Evolutionary conservation across 805 yeast species (phyloP).

Genomic region (Saccharomycopsis sp.): DNA sequence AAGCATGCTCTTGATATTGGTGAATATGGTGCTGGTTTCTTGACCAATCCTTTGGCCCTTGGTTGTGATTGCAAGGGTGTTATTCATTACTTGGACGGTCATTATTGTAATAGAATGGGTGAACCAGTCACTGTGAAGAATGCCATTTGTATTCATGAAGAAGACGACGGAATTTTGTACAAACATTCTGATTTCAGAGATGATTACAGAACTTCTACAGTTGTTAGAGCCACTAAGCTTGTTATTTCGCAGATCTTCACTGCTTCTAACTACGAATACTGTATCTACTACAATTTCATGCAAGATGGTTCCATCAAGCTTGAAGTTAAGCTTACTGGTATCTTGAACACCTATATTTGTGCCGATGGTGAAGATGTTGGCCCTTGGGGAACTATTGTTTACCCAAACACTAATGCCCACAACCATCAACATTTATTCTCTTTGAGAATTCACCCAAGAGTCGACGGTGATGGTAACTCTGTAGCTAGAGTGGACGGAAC

Average conservation of each 20-base stretch:
- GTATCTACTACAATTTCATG: conserved; percentile 75
- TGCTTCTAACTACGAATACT: conserved; percentile 82
- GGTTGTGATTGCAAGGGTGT: conserved; percentile 88
- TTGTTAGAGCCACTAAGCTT: conserved; percentile 68
- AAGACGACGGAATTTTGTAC: conserved; percentile 72
- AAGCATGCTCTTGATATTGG: conserved; percentile 85
- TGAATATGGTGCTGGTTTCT: conserved; percentile 82
- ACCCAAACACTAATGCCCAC: conserved; percentile 77
- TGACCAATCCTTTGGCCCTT: conserved; percentile 70
- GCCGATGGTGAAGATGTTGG: conserved; percentile 60
- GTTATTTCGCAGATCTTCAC: conserved; percentile 77
- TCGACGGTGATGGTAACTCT: conserved; percentile 76
- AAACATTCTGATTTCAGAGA: conserved; percentile 85
- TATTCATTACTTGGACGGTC: conserved; percentile 78
- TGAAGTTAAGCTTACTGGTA: conserved; percentile 77
- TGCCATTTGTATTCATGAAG: conserved; percentile 81
- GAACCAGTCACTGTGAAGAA: conserved; percentile 65
- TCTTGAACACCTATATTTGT: conserved; percentile 64
- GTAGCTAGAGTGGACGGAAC: conserved; percentile 62
- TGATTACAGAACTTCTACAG: conserved; percentile 65
- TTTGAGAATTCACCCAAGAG: conserved; percentile 70
- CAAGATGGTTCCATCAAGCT: conserved; percentile 80
- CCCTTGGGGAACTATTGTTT: conserved; percentile 77
- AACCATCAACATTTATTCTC: conserved; percentile 83
- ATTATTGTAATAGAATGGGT: conserved; percentile 61